Evolutionary conservation across 2,329 filamentous ascomycete species (phyloP), one percentile per base, ranked within the genome.

Genomic region (Fusarium falciforme): DNA sequence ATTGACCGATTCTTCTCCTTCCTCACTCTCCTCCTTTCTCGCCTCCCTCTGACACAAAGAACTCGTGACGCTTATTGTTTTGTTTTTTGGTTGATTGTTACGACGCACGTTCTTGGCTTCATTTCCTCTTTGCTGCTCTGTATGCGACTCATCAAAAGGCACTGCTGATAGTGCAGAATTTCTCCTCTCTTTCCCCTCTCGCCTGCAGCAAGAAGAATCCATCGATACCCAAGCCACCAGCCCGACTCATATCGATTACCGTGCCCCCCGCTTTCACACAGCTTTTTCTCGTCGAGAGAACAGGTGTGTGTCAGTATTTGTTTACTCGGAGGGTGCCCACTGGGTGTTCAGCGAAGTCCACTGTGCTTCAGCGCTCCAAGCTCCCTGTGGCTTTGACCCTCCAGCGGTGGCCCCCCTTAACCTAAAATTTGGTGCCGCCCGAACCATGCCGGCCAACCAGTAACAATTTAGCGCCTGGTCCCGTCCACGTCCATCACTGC

Each of bases 381-480:
- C 64, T 52, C 64, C 25, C 44, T 40, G 59, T 55, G 55, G 42
- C 42, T 47, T 47, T 47, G 42, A 47, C 42, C 20, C 42, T 47
- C 42, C 22, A 47, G 42, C 22, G 42, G 42, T 47, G 42, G 42
- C 57, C 66, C 65, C 71, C 73, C 75, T 68, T 68, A 67, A 74
- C 67, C 66, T 68, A 65, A 73, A 67, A 67, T 61, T 61, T 62
- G 64, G 65, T 71, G 58, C 67, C 68, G 57, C 70, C 60, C 65
- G 61, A 11, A 38, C 64, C 55, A 70, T 70, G 69, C 69, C 42
- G 40, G 22, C 22, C 36, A 52, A 61, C 76, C 76, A 78, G 74
- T 78, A 69, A 78, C 61, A 72, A 63, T 22, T 62, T 66, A 62
- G 63, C 66, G 65, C 64, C 31, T 40, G 55, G 38, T 70, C 64